Evolutionary conservation across 2,329 filamentous ascomycete genomes (phyloP), one percentile per base, ranked within the genome.

Genomic region (Pyricularia grisea): DNA sequence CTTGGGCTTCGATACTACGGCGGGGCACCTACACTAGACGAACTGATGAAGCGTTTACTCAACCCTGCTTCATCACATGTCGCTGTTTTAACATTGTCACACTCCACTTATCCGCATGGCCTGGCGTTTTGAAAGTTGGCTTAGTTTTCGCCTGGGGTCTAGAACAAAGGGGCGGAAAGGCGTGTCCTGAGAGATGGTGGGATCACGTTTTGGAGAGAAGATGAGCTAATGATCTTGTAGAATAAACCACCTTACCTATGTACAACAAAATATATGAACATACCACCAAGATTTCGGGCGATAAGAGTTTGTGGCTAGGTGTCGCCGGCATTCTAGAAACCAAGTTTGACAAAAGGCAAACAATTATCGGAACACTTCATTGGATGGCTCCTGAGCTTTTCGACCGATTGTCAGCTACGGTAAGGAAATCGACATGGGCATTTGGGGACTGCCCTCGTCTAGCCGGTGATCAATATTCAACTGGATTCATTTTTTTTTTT

Each of bases 101-200:
- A 50, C 64, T 31, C 36, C 30, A 36, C 64, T 66, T 50, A 66
- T 66, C 28, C 30, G 30, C 31, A 33, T 50, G 30, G 65, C 65
- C 65, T 33, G 36, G 65, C 65, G 36, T 33, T 60, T 31, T 11
- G n/a, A n/a, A 61, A 31, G 12, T 67, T 50, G 28, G 55, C 58
- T 66, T 63, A 65, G 69, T 70, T 73, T 70, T 71, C 73, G 72
- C 74, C 70, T 77, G 75, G 79, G 78, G 75, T 27, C 60, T 27
- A 63, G 14, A 28, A 28, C 10, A 2, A 27, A 28, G 5, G 27
- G 27, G n/a, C 25, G 60, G 23, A 12, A 10, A 28, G 6, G 12
- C 60, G 60, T 63, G 27, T 30, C 25, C 60, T 30, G 23, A 63
- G 60, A 63, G 14, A 30, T 63, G 60, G n/a, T 9, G 27, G 60